Base-by-base conservation (phyloP, 805 yeast species). In the Saturnispora zaruensis region DNA sequence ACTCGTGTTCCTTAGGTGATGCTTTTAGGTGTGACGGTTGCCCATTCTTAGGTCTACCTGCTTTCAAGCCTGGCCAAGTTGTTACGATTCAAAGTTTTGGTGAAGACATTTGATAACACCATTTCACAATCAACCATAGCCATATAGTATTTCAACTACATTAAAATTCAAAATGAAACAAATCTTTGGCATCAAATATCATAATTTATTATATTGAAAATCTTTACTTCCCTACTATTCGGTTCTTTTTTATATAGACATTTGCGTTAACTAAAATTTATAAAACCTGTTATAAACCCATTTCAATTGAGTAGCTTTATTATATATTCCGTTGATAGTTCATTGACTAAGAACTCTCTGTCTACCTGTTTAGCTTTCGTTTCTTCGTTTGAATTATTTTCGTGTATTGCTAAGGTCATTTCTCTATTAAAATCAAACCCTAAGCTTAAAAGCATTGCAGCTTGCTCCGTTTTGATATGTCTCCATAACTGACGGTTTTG, bases 11-110 rank as follows among this genome's bases (percentile, higher is more conserved):
- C 0, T 75, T 93, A 45, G 99, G 99, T 41, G 99, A 93, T 66
- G 99, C 99, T 0, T 93, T 93, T 71, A 75, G 99, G 62, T 93
- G 99, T 66, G 96, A 90, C 58, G 97, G 98, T 2, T 93, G 99
- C 69, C 99, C 99, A 37, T 93, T 83, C 68, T 71, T 93, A 57
- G 99, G 99, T 0, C 73, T 93, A 43, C 99, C 99, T 14, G 97
- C 99, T 3, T 93, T 93, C 76, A 89, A 89, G 68, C 99, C 98
- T 1, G 99, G 99, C 47, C 95, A 93, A 69, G 82, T 82, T 9
- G 81, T 93, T 49, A 81, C 84, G 30, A 69, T 91, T 55, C 88
- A 78, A 59, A 77, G 79, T 48, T 79, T 85, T 58, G 85, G 84
- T 38, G 95, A 85, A 65, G 95, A 87, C 64, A 73, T 86, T 58